Evolutionary conservation across 2,329 filamentous ascomycete species (phyloP), one percentile per base, ranked within the genome.

Genomic region (Xylaria digitata): DNA sequence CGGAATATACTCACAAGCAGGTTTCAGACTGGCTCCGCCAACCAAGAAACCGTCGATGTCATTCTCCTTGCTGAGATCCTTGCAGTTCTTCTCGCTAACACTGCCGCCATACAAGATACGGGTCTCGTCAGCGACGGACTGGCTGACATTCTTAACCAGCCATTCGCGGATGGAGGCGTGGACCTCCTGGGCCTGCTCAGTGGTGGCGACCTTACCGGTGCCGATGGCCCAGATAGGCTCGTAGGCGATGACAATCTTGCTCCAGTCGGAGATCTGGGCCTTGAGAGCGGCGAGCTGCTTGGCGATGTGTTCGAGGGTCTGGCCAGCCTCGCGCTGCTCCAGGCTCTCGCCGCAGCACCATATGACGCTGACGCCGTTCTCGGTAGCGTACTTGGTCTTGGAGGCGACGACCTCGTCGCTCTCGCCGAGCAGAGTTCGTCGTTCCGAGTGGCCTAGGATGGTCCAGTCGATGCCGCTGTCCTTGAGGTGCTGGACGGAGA

Each of bases 31-130:
- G 79, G 95, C 95, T 82, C 95, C 95, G 72, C 95, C 95, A 73
- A 98, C 95, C 74, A 98, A 88, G 90, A 98, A 98, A 66, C 96
- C 96, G 82, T 99, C 96, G 81, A 99, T 97, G 82, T 99, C 96
- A 71, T 88, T 81, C 88, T 98, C 89, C 86, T 94, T 95, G 80
- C 92, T 89, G 76, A 99, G 88, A 72, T 98, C 95, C 78, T 86
- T 88, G 87, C 93, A 96, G 89, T 99, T 99, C 92, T 97, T 97
- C 87, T 97, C 96, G 80, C 87, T 96, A 77, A 99, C 96, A 76
- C 92, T 96, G 79, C 96, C 96, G 73, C 96, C 96, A 83, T 99
- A 99, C 79, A 99, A 90, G 80, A 99, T 93, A 76, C 96, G 89
- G 69, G 94, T 97, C 84, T 91, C 89, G 71, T 97, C 93, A 53